Evolutionary conservation across 768 basidiomycete species (phyloP), one percentile per base, ranked within the genome.

Genomic region (Amanita fuliginea): DNA sequence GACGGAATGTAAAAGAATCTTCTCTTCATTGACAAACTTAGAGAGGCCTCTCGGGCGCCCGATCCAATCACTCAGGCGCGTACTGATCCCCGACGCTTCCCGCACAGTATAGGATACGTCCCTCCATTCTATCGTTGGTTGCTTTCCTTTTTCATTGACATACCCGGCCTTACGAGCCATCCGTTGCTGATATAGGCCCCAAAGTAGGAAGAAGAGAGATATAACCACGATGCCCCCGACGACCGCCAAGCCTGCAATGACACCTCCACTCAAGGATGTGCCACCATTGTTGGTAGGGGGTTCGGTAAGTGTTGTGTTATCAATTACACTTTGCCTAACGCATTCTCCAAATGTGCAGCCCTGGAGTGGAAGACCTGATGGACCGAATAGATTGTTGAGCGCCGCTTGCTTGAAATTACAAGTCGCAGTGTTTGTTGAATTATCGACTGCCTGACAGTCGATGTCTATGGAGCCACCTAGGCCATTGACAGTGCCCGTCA

Each of bases 291-390:
- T 53, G 14, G 69, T 50, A 2, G 64, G 56, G 6, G 57, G 45
- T 2, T 65, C 67, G 1, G 70, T 63, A 44, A 64, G 67, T 6
- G 65, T 68, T 26, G 71, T 62, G 37, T 62, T 68, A 59, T 92
- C 83, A 49, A 96, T 81, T 33, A 86, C 81, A 51, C 72, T 75
- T 61, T 95, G 91, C 3, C 75, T 67, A 13, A 96, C 81, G 63
- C 94, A 96, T 65, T 97, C 94, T 21, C 94, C 94, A 56, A 85
- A 94, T 0, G 67, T 70, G 63, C 94, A 97, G 0, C 75, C 78
- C 46, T 73, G 73, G 8, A 97, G 69, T 5, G 70, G 56, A n/a
- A 97, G 76, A 0, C 94, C 94, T 34, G 63, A 59, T 0, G 73
- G 54, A 6, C 92, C 92, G 56, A 97, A 95, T 1, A 96, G 58